Evolutionary conservation across 495 filamentous ascomycete genomes (phyloP), one percentile per base, ranked within the genome.

Genomic region (Lepidopterella palustris): DNA sequence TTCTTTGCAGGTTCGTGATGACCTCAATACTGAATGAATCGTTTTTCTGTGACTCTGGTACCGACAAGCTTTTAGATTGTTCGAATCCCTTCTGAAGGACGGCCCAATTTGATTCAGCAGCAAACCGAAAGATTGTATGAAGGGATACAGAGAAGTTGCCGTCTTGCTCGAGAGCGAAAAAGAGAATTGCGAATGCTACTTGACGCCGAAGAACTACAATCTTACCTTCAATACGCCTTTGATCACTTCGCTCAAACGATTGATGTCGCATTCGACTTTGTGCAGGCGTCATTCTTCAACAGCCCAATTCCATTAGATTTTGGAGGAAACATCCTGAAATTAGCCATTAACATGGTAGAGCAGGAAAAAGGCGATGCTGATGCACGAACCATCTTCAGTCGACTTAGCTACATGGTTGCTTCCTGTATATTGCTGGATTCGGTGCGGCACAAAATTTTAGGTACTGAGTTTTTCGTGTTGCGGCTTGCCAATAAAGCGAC

Each of bases 291-390:
- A 10, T 64, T 76, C 29, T n/a, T 27, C 8, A 65, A 69, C 29
- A 75, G 66, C 48, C 74, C 75, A 1, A 74, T 77, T 25, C 76
- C 71, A 4, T 42, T 39, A n/a, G 68, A 75, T 29, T 71, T 77
- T 40, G 62, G 65, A 5, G 70, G 60, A 9, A 65, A 73, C 23
- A 74, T 74, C 42, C 55, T 73, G 0, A 62, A 64, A n/a, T 50
- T 72, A 6, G 72, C 72, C 21, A 55, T 66, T 15, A 42, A 42
- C 58, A 55, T 24, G 3, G 1, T 6, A 9, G 35, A 20, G 20
- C 2, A 4, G 31, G 10, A 1, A 2, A 63, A n/a, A 52, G 25
- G 64, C 6, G 23, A 60, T 13, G 53, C 26, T 1, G 32, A 53
- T 27, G 35, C 18, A 35, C 2, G 10, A 10, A 10, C 10, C 3